Base-by-base conservation (phyloP, 441 rosid species). In the Adansonia rubrostipa region DNA sequence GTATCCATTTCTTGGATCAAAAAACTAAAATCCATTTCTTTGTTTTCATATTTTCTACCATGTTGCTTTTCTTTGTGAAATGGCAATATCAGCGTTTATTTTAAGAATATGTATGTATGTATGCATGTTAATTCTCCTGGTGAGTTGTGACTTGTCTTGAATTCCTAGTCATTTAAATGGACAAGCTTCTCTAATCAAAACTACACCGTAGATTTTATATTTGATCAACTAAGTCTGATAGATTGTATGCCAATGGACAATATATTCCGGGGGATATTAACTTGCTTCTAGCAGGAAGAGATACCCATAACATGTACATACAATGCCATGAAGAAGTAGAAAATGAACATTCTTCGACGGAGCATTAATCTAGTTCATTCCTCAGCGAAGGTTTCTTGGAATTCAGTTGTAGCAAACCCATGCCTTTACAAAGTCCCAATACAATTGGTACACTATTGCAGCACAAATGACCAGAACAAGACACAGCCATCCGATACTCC, bases 401-500 rank as follows among this genome's bases (percentile, higher is more conserved):
- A 78, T 93, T 90, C 62, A 87, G 67, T 83, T 93, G 97, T 19
- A 96, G 98, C 91, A 96, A 88, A 81, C 98, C 98, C 99, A 98
- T 94, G 71, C 99, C 86, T 81, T 92, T 36, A 93, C 98, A 86
- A 92, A 96, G 86, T 96, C 99, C 99, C 99, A 96, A 82, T 96
- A 94, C 87, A 96, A 89, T 82, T 94, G 99, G 87, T 94, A 96
- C 44, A 96, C 73, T 74, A 98, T 94, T 73, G 99, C 98, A 42
- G 85, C 78, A 84, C 98, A 96, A 83, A 93, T 83, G 66, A 88
- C 83, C 81, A 96, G 98, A 47, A 96, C 84, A 71, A 91, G 92
- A 63, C 94, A 92, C 47, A 94, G 86, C 95, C 97, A 91, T 64
- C 94, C 97, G 14, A 75, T 77, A 81, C 84, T 89, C 20, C 74